Evolutionary conservation across 2,329 filamentous ascomycete genomes (phyloP).

Genomic region (Annulohypoxylon truncatum): DNA sequence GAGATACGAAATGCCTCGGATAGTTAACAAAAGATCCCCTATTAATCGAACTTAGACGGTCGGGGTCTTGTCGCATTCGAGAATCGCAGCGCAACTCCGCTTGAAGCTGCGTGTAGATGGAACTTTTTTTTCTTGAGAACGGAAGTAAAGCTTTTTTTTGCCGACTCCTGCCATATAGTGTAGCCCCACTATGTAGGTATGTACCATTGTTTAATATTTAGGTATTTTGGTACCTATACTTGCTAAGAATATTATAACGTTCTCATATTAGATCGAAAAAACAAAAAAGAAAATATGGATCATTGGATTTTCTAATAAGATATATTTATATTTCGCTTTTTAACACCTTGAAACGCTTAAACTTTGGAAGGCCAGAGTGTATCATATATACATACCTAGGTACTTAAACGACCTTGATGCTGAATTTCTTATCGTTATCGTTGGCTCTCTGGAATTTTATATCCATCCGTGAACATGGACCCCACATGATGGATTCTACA

Average conservation of each 20-base stretch:
- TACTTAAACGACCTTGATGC: neutral
- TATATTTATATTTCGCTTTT: neutral
- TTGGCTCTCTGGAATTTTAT: neutral
- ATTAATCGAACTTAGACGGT: neutral
- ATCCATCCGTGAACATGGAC: neutral
- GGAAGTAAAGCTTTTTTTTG: conserved; percentile 20
- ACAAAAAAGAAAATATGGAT: neutral
- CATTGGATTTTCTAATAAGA: neutral
- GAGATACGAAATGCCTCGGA: conserved; percentile 3
- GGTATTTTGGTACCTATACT: neutral
- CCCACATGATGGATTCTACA: conserved; percentile 12
- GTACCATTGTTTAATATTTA: neutral
- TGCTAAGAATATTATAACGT: no score
- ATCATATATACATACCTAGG: neutral
- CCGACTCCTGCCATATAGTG: neutral
- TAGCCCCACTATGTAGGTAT: conserved; percentile 6
- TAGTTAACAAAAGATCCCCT: neutral
- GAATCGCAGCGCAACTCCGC: conserved; percentile 13
- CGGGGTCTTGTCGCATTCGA: conserved; percentile 17
- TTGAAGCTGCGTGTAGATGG: conserved; percentile 17
- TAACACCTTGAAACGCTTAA: neutral
- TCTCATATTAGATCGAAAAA: neutral
- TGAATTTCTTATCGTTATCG: conserved; percentile 16
- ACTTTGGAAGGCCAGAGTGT: neutral
- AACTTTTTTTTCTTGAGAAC: conserved; percentile 17